Percentiles rank a stretch among this genome's conserved stretches.
phyloP scores from a whole-genome alignment of 352 stramenopile species.

The Thraustochytrium striatum region DNA sequence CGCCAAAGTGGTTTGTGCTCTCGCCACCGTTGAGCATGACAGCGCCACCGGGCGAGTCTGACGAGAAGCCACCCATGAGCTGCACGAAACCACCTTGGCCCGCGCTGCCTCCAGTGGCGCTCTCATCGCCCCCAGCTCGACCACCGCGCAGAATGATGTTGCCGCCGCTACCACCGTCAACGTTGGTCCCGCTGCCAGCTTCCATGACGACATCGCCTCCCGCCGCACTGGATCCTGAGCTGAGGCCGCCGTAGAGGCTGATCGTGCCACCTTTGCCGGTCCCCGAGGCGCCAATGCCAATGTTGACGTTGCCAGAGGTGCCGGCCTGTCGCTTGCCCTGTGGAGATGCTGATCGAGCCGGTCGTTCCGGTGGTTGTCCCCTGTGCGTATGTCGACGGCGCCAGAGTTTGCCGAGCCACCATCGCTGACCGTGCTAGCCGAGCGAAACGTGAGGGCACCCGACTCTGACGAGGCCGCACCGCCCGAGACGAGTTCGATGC shows the following conservation, averaged over 20 bases:
- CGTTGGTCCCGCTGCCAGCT: constrained; percentile 10
- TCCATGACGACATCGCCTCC: constrained; percentile 34
- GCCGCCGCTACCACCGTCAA: constrained; percentile 32
- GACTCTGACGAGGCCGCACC: not conserved
- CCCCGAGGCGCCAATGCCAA: constrained; percentile 52
- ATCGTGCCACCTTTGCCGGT: constrained; percentile 53
- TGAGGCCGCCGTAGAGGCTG: constrained; percentile 20
- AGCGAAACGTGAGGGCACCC: not conserved
- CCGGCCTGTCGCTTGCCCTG: constrained; percentile 44
- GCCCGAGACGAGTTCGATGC: constrained; percentile 16
- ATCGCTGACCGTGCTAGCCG: not conserved
- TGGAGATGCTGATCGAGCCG: constrained; percentile 20
- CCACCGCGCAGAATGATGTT: constrained; percentile 39
- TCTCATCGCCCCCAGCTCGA: not conserved
- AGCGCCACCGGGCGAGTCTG: constrained; percentile 38
- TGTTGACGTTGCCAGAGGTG: constrained; percentile 50
- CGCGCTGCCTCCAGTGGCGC: constrained; percentile 1
- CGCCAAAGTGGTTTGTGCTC: constrained; percentile 33
- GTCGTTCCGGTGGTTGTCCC: constrained; percentile 5
- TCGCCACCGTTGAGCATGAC: constrained; percentile 40
- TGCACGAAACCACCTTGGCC: constrained; percentile 10
- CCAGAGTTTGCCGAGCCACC: not conserved
- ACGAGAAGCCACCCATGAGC: constrained; percentile 35
- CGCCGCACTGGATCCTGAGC: not conserved
- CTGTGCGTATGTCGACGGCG: constrained; percentile 3